Evolutionary conservation across 192 early-diverging fungal genomes (phyloP).

Genomic region (Backusella westeae): DNA sequence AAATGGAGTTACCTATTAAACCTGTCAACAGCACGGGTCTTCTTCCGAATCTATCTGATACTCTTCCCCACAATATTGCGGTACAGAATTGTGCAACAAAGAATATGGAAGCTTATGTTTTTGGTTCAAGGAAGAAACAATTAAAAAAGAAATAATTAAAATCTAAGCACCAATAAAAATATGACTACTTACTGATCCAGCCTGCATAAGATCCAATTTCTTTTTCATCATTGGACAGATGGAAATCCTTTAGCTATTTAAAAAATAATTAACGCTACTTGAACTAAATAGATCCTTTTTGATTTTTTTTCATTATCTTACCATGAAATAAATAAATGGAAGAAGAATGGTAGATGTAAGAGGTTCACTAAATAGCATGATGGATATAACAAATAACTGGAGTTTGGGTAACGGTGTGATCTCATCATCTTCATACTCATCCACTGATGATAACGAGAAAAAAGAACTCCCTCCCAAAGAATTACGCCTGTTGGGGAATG

Average conservation of each 20-base stretch:
- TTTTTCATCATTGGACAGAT: conserved; percentile 66
- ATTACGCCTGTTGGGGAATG: not conserved
- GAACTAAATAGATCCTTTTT: not conserved
- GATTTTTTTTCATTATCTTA: conserved; percentile 14
- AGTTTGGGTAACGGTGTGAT: conserved; percentile 45
- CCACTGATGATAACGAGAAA: not conserved
- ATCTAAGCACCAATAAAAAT: not conserved
- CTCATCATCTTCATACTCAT: not conserved
- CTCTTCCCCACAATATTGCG: conserved; percentile 66
- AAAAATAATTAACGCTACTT: not conserved
- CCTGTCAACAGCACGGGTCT: conserved; percentile 79
- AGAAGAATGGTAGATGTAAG: conserved; percentile 69
- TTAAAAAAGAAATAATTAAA: conserved; percentile 5
- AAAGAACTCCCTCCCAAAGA: not conserved
- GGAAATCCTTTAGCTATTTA: conserved; percentile 63
- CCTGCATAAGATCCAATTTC: conserved; percentile 84
- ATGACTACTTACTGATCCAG: conserved; percentile 47
- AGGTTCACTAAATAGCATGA: conserved; percentile 63
- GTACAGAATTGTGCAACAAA: conserved; percentile 71
- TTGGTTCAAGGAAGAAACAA: not conserved
- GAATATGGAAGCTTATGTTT: conserved; percentile 55
- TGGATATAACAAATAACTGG: conserved; percentile 47
- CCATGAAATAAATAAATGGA: conserved; percentile 88
- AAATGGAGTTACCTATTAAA: conserved; percentile 71
- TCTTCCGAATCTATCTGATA: conserved; percentile 81